phyloP scores from a whole-genome alignment of 371 early-diverging fungal genomes.

The Lichtheimia corymbifera region DNA sequence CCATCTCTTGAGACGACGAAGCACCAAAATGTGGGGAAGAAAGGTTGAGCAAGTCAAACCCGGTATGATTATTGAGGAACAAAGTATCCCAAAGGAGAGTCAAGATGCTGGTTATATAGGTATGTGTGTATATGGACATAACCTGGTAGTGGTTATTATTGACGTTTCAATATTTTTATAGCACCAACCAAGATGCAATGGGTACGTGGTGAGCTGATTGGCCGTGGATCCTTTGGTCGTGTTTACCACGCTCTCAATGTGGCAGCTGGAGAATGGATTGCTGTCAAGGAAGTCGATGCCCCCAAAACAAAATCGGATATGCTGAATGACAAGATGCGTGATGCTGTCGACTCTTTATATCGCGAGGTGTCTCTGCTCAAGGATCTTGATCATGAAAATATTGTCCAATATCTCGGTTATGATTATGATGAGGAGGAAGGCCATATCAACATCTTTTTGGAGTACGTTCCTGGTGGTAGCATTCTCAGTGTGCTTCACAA shows the following conservation, averaged over 20 bases:
- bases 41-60: slow-evolving; percentile 59
- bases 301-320: slow-evolving; percentile 61
- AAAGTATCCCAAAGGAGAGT: slow-evolving; percentile 6
- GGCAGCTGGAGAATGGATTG: slow-evolving; percentile 88
- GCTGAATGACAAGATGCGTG: slow-evolving; percentile 31
- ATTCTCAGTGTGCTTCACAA: slow-evolving; percentile 80
- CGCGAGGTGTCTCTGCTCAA: slow-evolving; percentile 41
- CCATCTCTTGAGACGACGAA: slow-evolving; percentile 46
- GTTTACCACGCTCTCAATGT: slow-evolving; percentile 93
- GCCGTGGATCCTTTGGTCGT: slow-evolving; percentile 95
- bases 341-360: slow-evolving; percentile 37
- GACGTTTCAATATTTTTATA: neutral
- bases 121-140: slow-evolving; percentile 25
- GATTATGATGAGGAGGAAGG: slow-evolving; percentile 60
- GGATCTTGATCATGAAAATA: slow-evolving; percentile 87
- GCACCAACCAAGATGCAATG: slow-evolving; percentile 58
- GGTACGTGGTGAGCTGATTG: slow-evolving; percentile 91
- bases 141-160: neutral
- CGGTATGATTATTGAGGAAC: slow-evolving; percentile 27
- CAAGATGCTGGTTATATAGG: slow-evolving; percentile 13
- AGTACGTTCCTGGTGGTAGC: slow-evolving; percentile 97
- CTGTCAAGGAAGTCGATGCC: slow-evolving; percentile 96
- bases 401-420: slow-evolving; percentile 90
- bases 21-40: slow-evolving; percentile 68
- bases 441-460: slow-evolving; percentile 90